Evolutionary conservation across 805 yeast genomes (phyloP), one percentile per base, ranked within the genome.

Genomic region (Candida stauntonica): DNA sequence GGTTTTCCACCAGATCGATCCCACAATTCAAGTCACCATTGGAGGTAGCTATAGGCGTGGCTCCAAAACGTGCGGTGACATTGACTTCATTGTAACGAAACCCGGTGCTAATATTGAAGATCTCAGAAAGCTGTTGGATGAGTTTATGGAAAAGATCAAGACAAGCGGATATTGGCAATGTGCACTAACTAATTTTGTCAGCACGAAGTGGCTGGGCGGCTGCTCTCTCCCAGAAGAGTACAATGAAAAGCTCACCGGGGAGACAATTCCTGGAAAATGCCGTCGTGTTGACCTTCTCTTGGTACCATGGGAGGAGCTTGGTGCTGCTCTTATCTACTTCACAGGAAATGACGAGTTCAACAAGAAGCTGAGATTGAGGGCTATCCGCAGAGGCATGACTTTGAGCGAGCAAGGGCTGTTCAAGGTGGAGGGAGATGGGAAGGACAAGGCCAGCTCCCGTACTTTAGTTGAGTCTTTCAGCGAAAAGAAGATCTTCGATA

Each of bases 41-140:
- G 69, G 69, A 66, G 81, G 81, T 3, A 72, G 78, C 5, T 76
- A 70, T 50, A 58, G 75, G 24, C 62, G 82, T 16, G 79, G 76
- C 3, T 49, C 60, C n/a, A 32, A 42, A 4, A 51, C 52, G 5
- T 68, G 73, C 42, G 79, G 79, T 1, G 82, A 77, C 47, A 65
- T 77, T 27, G 83, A 77, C 51, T 62, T 73, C 29, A 57, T 77
- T 17, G 37, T 77, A 4, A 68, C 74, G 21, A 62, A 58, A 32
- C 47, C 57, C 13, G 61, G 53, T 5, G 56, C 60, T 1, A 45
- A 57, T 4, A 50, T 57, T n/a, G 41, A 44, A 3, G 51, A 52
- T 3, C 26, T 63, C 26, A 40, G 43, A 18, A 28, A 16, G 1
- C 44, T 54, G n/a, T 20, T 63, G 15, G 30, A 34, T 5, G 44